Evolutionary conservation across 176 grass and related monocot genomes (phyloP).

Genomic region (Raddia guianensis): DNA sequence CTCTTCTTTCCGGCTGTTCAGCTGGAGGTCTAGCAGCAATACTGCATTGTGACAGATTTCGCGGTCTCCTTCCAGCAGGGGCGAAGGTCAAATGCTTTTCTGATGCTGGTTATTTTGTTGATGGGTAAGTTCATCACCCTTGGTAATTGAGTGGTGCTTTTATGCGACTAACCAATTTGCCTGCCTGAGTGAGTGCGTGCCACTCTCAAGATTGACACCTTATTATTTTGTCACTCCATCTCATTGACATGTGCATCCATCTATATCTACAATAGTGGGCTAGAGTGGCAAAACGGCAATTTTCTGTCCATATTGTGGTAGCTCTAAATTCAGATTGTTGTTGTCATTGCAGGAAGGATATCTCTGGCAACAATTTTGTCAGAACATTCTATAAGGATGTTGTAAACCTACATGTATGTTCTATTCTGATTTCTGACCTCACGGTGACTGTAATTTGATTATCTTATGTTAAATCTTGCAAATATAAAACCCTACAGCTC

Average conservation of each 20-base stretch:
- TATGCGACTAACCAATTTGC: background rate
- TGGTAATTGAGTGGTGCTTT: background rate
- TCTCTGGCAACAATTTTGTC: constrained; percentile 51
- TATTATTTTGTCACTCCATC: too few species aligned
- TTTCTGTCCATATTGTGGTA: too few species aligned
- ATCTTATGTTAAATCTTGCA: background rate
- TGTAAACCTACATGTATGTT: constrained; percentile 58
- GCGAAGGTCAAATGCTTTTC: constrained; percentile 85
- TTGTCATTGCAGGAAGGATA: constrained; percentile 62
- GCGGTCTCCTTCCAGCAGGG: constrained; percentile 53
- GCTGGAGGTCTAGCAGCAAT: constrained; percentile 86
- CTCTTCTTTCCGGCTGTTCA: constrained; percentile 90
- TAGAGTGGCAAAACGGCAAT: too few species aligned
- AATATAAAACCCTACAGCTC: background rate
- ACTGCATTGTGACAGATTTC: constrained; percentile 83
- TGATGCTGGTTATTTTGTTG: constrained; percentile 88
- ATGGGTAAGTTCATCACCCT: constrained; percentile 57
- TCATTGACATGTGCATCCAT: too few species aligned
- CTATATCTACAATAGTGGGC: too few species aligned
- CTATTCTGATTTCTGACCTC: constrained; percentile 34
- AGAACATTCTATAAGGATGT: constrained; percentile 51
- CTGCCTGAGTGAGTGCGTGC: too few species aligned
- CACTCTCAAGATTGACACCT: too few species aligned
- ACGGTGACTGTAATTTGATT: background rate
- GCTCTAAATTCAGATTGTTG: background rate